phyloP scores from a whole-genome alignment of 1,139 yeast genomes.

The Zygosaccharomyces pseudobailii region DNA sequence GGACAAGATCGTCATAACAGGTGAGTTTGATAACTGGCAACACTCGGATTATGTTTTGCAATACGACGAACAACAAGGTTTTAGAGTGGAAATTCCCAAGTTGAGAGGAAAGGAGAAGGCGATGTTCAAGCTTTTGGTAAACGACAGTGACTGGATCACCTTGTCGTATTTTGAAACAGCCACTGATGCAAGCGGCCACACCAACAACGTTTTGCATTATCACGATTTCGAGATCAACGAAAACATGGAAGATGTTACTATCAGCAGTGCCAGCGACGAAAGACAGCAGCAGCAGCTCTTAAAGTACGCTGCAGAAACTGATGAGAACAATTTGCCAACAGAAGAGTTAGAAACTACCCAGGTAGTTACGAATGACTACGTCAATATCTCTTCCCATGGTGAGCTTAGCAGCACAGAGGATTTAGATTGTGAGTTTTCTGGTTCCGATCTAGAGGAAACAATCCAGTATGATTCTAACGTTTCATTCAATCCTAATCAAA shows the following conservation, averaged over 20 bases:
- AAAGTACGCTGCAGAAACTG: conserved; percentile 8
- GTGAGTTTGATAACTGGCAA: conserved; percentile 26
- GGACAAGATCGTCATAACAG: conserved; percentile 23
- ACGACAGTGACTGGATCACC: conserved; percentile 22
- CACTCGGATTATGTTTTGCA: conserved; percentile 17
- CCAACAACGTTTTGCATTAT: conserved; percentile 18
- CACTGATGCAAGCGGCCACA: conserved; percentile 18
- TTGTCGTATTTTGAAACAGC: conserved; percentile 20
- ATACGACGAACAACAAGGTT: conserved; percentile 14
- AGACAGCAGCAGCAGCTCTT: conserved; percentile 11
- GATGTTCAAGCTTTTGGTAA: conserved; percentile 23
- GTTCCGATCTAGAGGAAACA: conserved; percentile 13
- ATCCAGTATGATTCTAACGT: conserved; percentile 10
- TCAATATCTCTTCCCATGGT: conserved; percentile 25
- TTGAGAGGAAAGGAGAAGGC: conserved; percentile 14
- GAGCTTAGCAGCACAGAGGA: conserved; percentile 27
- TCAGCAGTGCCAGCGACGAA: conserved; percentile 11
- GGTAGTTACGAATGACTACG: conserved; percentile 18
- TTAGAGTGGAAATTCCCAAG: conserved; percentile 18
- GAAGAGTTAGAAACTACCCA: conserved; percentile 6
- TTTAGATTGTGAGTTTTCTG: conserved; percentile 14
- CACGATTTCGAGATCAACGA: conserved; percentile 14
- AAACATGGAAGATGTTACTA: conserved; percentile 19
- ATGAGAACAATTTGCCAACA: conserved; percentile 5
- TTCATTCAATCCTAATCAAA: conserved; percentile 7